These are phyloP conservation scores for Camellia sinensis DNA, from an alignment of 148 eudicot species.

Conservation along the genomic window DNA sequence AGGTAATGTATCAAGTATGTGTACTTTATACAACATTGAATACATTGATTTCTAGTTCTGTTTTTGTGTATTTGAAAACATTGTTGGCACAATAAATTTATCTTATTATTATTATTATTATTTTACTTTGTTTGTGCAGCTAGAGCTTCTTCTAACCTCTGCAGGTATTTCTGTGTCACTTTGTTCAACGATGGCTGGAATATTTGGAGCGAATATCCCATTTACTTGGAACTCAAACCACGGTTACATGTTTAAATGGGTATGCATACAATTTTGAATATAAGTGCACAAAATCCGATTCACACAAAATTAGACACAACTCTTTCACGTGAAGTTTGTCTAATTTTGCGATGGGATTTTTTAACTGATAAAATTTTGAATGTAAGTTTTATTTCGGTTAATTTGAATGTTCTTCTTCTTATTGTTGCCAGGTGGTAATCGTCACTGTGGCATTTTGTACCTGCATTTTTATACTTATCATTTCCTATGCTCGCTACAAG, in stretches of 20 bases:
- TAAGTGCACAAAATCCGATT: too few species aligned
- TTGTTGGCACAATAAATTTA: not conserved
- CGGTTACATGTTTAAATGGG: conserved; percentile 59
- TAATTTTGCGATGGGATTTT: too few species aligned
- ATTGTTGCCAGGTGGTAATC: conserved; percentile 41
- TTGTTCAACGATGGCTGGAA: conserved; percentile 52
- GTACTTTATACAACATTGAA: not conserved
- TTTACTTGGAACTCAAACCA: conserved; percentile 48
- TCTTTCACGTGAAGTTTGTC: too few species aligned
- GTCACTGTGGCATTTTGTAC: conserved; percentile 30
- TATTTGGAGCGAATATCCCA: conserved; percentile 71
- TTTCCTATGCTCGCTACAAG: conserved; percentile 56
- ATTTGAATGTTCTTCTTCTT: not conserved
- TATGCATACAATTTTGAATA: conserved; percentile 18
- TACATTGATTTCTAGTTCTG: not conserved
- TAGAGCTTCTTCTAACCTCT: conserved; percentile 63
- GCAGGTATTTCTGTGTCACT: conserved; percentile 56
- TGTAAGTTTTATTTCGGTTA: not conserved
- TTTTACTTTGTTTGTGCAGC: conserved; percentile 27
- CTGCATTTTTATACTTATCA: conserved; percentile 32
- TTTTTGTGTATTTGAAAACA: not conserved
- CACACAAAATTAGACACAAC: too few species aligned
- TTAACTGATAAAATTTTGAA: not conserved
- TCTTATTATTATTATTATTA: not conserved
- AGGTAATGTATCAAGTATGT: conserved; percentile 27